A percentile compares a stretch with the other conserved stretches of the same genome.
Evolutionary conservation across 1,284 basidiomycete species (phyloP).

Genomic region (Ustilago nuda): DNA sequence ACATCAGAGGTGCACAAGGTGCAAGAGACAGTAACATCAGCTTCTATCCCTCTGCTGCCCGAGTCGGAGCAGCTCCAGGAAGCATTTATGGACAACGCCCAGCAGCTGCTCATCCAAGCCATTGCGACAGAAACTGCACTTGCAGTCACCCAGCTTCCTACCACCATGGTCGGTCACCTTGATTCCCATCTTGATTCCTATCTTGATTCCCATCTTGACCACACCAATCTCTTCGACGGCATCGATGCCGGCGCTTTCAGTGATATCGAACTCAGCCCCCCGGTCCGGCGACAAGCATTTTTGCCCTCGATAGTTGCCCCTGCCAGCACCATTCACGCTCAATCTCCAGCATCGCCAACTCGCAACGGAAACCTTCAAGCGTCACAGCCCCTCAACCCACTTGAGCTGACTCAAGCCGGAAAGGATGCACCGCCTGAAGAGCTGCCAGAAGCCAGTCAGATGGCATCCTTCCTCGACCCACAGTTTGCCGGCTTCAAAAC

Average conservation of each 20-base stretch:
- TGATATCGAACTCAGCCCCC: constrained; percentile 45
- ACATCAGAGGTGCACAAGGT: too few relatives aligned
- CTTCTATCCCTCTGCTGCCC: background rate
- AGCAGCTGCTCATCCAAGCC: background rate
- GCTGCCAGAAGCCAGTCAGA: constrained; percentile 22
- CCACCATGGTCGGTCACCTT: background rate
- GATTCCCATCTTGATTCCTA: constrained; percentile 22
- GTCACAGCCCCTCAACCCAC: background rate
- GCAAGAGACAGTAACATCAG: background rate
- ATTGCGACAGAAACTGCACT: background rate
- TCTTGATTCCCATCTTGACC: constrained; percentile 14
- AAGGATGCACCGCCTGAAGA: constrained; percentile 1
- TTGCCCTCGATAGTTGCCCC: constrained; percentile 16
- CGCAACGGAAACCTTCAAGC: background rate
- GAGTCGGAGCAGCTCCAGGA: background rate
- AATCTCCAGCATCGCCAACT: constrained; percentile 12
- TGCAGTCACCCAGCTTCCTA: background rate
- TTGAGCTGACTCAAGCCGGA: background rate
- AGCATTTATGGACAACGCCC: background rate
- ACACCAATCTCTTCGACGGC: constrained; percentile 40
- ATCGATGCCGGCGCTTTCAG: constrained; percentile 47
- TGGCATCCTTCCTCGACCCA: constrained; percentile 35
- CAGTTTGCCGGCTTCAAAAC: constrained; percentile 44
- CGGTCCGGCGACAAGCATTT: constrained; percentile 10
- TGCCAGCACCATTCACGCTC: background rate